Base-by-base conservation (phyloP, 2,329 filamentous ascomycete genomes). In the Arachnomyces sp. region DNA sequence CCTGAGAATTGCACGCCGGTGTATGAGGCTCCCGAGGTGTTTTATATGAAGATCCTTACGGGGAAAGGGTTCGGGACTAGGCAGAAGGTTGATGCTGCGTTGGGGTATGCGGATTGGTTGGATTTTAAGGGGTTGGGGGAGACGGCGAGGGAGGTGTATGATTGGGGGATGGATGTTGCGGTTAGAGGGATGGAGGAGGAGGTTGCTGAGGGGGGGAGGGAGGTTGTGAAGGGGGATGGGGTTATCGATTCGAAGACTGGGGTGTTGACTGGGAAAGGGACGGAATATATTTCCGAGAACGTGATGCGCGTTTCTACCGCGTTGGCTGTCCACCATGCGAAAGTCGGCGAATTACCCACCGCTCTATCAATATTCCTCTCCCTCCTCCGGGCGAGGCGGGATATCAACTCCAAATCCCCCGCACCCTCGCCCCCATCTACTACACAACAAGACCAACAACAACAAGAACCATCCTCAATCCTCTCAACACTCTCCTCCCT, bases 341-440 rank as follows among this genome's bases (percentile, higher is more conserved):
- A 78, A 33, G 73, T 70, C 40, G 81, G 77, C 13, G 75, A 88
- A 49, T 57, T 87, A 13, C 63, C 76, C 5, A 64, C 72, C 3
- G 86, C 90, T 2, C 73, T 96, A 1, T 85, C 90, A 2, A 84
- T 94, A 38, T 83, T 94, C 53, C 72, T 94, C 31, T 94, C 88
- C 18, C 70, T 94, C 33, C 78, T 96, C 8, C 80, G 85, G 48
- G 84, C 87, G 7, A 79, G 87, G 16, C 79, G 84, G 14, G 61
- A 61, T 31, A 61, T 80, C 52, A 55, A 79, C 66, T 34, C 72
- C 7, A n/a, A n/a, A n/a, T 52, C 60, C 12, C 60, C 60, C 1
- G 46, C 48, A 31, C 47, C 36, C 17, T 41, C 33, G n/a, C 15
- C 57, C 2, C 3, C 41, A 45, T 13, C 52, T 55, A 46, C 49